phyloP scores from a whole-genome alignment of 768 basidiomycete species.

The Trametes meyenii region DNA sequence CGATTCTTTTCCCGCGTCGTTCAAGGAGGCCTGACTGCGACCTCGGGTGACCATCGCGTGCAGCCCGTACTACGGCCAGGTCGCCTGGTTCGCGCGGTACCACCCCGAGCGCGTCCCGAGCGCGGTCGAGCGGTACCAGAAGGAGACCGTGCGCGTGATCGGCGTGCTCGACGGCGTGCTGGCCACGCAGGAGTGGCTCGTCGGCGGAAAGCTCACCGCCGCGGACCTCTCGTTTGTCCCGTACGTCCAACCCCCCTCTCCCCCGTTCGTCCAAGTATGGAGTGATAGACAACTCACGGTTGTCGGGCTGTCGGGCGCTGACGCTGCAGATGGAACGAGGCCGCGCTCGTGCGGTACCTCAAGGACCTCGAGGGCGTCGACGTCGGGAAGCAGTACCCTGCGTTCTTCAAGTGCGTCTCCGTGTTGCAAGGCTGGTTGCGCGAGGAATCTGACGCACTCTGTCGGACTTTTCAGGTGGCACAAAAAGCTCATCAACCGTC shows the following conservation, averaged over 20 bases:
- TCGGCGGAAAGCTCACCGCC: background rate
- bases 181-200: constrained; percentile 15
- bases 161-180: constrained; percentile 31
- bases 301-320: background rate
- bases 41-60: background rate
- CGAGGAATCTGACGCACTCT: background rate
- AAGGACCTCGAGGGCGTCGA: background rate
- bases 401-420: background rate
- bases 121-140: constrained; percentile 31
- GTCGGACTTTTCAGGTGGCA: background rate
- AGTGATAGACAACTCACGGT: too few species aligned
- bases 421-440: background rate
- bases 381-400: background rate
- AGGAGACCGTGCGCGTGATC: constrained; percentile 30
- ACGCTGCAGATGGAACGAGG: background rate
- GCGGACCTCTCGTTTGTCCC: background rate
- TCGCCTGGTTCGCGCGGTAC: constrained; percentile 26
- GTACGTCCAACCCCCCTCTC: background rate
- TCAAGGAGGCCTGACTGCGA: background rate
- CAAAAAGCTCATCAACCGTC: background rate
- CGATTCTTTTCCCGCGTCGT: background rate
- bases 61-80: constrained; percentile 30
- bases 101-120: constrained; percentile 30
- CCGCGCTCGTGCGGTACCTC: background rate
- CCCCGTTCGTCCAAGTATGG: too few species aligned